Evolutionary conservation across 257 asterid genomes (phyloP).

Genomic region (Anisodus tanguticus): DNA sequence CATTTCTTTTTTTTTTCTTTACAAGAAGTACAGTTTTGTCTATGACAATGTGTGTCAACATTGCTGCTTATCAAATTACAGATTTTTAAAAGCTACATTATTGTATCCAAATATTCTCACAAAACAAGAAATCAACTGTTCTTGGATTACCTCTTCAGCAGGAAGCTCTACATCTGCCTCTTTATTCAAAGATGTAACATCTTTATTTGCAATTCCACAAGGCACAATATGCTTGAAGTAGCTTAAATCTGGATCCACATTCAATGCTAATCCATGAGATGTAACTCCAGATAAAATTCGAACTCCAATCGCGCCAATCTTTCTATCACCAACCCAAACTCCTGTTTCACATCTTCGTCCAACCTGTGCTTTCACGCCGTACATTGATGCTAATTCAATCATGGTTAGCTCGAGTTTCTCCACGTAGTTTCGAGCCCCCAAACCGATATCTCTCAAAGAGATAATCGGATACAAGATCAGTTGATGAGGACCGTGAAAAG

Average conservation of each 20-base stretch:
- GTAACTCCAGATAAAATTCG: slow-evolving; percentile 70
- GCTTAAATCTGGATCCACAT: slow-evolving; percentile 63
- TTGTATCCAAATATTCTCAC: slow-evolving; percentile 51
- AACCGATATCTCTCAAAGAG: slow-evolving; percentile 56
- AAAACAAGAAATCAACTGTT: slow-evolving; percentile 63
- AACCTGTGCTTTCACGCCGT: slow-evolving; percentile 57
- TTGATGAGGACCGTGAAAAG: slow-evolving; percentile 80
- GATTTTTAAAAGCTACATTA: slow-evolving; percentile 41
- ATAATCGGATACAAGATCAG: slow-evolving; percentile 70
- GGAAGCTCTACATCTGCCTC: slow-evolving; percentile 56
- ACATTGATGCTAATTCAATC: slow-evolving; percentile 64
- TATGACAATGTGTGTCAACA: not conserved
- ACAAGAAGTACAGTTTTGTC: no score
- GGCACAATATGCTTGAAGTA: slow-evolving; percentile 78
- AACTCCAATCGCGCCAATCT: slow-evolving; percentile 75
- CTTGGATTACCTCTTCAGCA: slow-evolving; percentile 54
- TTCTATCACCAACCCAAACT: slow-evolving; percentile 70
- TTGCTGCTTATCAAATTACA: slow-evolving; percentile 22
- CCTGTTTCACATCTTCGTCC: slow-evolving; percentile 68
- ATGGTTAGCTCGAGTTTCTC: slow-evolving; percentile 70
- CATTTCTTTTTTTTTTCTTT: no score
- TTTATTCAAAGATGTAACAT: slow-evolving; percentile 61
- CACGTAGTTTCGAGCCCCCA: slow-evolving; percentile 73
- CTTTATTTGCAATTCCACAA: slow-evolving; percentile 73
- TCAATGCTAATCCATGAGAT: slow-evolving; percentile 74